These are phyloP conservation scores for Hippophae gyantsensis DNA, from an alignment of 306 rosid genomes.

Conservation along the genomic window DNA sequence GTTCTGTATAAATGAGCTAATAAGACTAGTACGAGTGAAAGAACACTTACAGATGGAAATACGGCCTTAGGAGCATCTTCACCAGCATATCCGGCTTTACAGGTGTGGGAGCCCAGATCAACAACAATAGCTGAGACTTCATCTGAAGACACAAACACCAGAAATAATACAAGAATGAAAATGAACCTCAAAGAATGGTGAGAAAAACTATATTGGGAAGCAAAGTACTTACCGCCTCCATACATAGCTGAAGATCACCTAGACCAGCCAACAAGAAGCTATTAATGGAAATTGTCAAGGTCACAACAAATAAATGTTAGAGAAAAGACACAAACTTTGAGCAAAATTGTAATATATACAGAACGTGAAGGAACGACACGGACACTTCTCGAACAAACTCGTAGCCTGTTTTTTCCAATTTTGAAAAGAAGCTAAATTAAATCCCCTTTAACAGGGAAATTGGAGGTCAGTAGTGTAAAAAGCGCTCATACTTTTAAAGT, in stretches of 20 bases:
- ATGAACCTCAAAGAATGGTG: neutral
- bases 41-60: conserved; percentile 69
- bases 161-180: neutral
- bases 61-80: conserved; percentile 99
- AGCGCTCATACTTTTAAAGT: too few species aligned
- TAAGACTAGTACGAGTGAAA: neutral
- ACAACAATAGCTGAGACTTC: conserved; percentile 91
- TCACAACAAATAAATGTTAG: too few species aligned
- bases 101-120: conserved; percentile 92
- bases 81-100: conserved; percentile 97
- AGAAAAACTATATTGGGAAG: neutral
- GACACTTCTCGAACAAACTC: too few species aligned
- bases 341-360: too few species aligned
- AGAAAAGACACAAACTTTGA: too few species aligned
- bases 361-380: too few species aligned
- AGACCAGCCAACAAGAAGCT: too few species aligned
- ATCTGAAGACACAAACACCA: conserved; percentile 31
- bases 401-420: too few species aligned
- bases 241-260: conserved; percentile 45
- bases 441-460: too few species aligned
- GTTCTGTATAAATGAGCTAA: neutral
- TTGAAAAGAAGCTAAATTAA: too few species aligned
- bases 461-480: too few species aligned
- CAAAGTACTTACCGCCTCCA: conserved; percentile 76
- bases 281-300: too few species aligned